Evolutionary conservation across 2,329 filamentous ascomycete genomes (phyloP), one percentile per base, ranked within the genome.

Genomic region (Microcyclospora pomicola): DNA sequence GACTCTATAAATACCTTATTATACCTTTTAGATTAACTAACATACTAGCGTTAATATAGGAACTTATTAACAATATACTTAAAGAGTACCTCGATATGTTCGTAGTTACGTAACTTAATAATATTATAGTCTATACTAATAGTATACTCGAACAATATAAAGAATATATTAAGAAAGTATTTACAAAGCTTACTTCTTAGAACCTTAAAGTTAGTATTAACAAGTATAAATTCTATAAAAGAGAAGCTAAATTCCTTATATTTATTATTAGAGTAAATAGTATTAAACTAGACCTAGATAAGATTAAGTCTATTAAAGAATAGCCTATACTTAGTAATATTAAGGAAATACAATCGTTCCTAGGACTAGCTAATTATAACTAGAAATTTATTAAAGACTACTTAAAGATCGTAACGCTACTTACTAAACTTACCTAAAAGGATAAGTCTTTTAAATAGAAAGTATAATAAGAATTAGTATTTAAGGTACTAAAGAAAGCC

Each of bases 1-100:
- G n/a, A n/a, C n/a, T n/a, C n/a, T n/a, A n/a, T n/a, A 37, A 65
- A 42, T 64, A 52, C 30, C 32, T 52, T 29, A 49, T 65, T 9
- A 53, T 57, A 42, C 44, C 34, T 7, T n/a, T n/a, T n/a, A n/a
- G n/a, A n/a, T n/a, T n/a, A n/a, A n/a, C n/a, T n/a, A n/a, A n/a
- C n/a, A n/a, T n/a, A n/a, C n/a, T n/a, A n/a, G n/a, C n/a, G n/a
- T n/a, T n/a, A n/a, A n/a, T n/a, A n/a, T n/a, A n/a, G 15, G 16
- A 19, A 12, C 35, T 36, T 19, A 43, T 43, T 31, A 58, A 60
- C 33, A 36, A 42, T 14, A 36, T 41, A 2, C 40, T 59, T 6
- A 6, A 31, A 2, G 29, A 41, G 2, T 44, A 38, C 15, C 36
- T 58, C 0, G 43, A 59, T 34, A 14, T 43, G 4, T 51, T 52